Evolutionary conservation across 2,329 filamentous ascomycete genomes (phyloP).

Genomic region (Nothopassalora personata): DNA sequence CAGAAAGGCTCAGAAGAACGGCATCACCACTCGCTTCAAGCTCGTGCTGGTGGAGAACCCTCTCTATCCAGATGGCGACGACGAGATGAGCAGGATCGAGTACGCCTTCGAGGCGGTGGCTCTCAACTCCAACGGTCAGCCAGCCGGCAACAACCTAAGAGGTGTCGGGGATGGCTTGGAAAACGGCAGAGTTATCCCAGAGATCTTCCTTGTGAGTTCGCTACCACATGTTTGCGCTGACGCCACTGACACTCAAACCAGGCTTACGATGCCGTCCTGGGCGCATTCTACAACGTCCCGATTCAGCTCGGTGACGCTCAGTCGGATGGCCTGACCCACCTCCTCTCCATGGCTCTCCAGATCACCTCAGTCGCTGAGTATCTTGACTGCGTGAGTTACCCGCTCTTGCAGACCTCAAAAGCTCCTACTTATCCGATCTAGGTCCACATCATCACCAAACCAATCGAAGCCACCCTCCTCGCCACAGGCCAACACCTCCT

Average conservation of each 20-base stretch:
- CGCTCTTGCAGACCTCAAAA: not conserved
- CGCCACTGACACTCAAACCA: slow-evolving; percentile 19
- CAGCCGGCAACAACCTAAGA: slow-evolving; percentile 1
- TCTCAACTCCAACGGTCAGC: slow-evolving; percentile 19
- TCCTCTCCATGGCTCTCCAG: slow-evolving; percentile 38
- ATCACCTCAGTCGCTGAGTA: slow-evolving; percentile 45
- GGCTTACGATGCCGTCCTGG: slow-evolving; percentile 42
- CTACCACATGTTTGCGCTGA: not conserved
- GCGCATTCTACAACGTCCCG: slow-evolving; percentile 42
- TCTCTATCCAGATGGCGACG: slow-evolving; percentile 1
- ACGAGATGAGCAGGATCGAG: slow-evolving; percentile 5
- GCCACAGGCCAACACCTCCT: slow-evolving; percentile 45
- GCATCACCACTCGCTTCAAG: slow-evolving; percentile 19
- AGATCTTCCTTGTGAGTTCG: slow-evolving; percentile 14
- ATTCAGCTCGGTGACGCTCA: slow-evolving; percentile 38
- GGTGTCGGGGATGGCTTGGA: slow-evolving; percentile 20
- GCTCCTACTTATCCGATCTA: slow-evolving; percentile 10
- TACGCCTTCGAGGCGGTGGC: slow-evolving; percentile 11
- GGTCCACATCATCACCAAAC: slow-evolving; percentile 37
- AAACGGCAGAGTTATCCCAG: slow-evolving; percentile 15
- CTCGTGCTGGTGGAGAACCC: slow-evolving; percentile 20
- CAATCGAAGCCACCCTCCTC: slow-evolving; percentile 46
- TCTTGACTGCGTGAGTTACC: slow-evolving; percentile 36
- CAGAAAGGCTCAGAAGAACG: slow-evolving; percentile 27
- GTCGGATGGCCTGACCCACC: slow-evolving; percentile 33